Evolutionary conservation across 768 basidiomycete species (phyloP), one percentile per base, ranked within the genome.

Genomic region (Kwoniella sp.): DNA sequence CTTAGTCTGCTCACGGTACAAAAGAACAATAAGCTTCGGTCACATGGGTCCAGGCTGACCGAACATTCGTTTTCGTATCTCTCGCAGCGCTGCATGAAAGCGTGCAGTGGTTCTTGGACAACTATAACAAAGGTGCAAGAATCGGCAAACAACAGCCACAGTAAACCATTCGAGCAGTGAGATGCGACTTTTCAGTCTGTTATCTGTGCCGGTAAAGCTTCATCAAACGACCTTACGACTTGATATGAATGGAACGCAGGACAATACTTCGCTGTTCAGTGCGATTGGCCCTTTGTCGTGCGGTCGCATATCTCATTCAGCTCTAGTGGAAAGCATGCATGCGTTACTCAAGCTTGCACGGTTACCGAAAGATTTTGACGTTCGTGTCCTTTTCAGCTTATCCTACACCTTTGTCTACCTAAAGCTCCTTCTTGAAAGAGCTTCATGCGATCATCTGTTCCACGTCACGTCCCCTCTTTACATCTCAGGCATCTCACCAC

Each of bases 21-120:
- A n/a, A n/a, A n/a, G n/a, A n/a, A n/a, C n/a, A n/a, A n/a, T n/a
- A n/a, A n/a, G n/a, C n/a, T n/a, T n/a, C n/a, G n/a, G n/a, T n/a
- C n/a, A n/a, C n/a, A n/a, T n/a, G n/a, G n/a, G n/a, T n/a, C n/a
- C n/a, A n/a, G n/a, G n/a, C n/a, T n/a, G n/a, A n/a, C n/a, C n/a
- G 41, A 45, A 9, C 41, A 45, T 45, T n/a, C n/a, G 8, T 45
- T 45, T 17, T 45, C 4, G 11, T 17, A 9, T 9, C 11, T 17
- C 51, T 45, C 64, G 13, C 65, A 90, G 93, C 93, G 28, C 83
- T 96, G 61, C 82, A 89, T 38, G 85, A 87, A 62, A 88, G 87
- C 0, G 91, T 93, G 58, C 82, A 88, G 61, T 96, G 93, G 93
- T 93, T 96, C 85, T 73, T 91, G 41, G 85, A 87, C 58, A 91